Conservation (phyloP, 2,329 filamentous ascomycete species). For the Xylariaceae sp. region DNA sequence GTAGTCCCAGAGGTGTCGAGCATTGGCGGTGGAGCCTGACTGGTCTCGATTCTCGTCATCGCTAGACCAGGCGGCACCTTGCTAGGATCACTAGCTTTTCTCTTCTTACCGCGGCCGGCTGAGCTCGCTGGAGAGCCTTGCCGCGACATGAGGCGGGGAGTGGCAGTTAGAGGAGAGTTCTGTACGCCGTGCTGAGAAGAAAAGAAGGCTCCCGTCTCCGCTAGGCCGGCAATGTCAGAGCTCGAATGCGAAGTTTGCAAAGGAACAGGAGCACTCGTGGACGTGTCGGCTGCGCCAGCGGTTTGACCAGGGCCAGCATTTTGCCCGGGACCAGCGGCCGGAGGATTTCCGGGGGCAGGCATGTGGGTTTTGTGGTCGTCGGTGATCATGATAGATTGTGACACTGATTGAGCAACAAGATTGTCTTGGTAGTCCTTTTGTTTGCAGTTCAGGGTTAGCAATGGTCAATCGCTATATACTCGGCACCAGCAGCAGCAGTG, state of each 20-base stretch:
- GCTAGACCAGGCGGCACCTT: slow-evolving; percentile 67
- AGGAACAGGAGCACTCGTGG: no score
- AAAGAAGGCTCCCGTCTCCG: no score
- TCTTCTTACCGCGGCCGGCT: slow-evolving; percentile 67
- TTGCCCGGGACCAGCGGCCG: no score
- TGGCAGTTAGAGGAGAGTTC: slow-evolving; percentile 30
- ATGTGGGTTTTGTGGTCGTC: slow-evolving; percentile 90
- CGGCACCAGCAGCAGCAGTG: no score
- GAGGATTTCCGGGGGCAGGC: slow-evolving; percentile 9
- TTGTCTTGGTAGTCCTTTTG: slow-evolving; percentile 72
- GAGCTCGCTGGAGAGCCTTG: slow-evolving; percentile 63
- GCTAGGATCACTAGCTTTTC: slow-evolving; percentile 64
- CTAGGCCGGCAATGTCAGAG: no score
- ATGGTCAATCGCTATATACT: no score
- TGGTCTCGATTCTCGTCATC: slow-evolving; percentile 74
- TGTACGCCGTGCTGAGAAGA: no score
- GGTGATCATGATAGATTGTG: slow-evolving; percentile 89
- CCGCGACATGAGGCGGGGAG: slow-evolving; percentile 59
- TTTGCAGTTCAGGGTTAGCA: no score
- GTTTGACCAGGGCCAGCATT: no score
- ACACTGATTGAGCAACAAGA: slow-evolving; percentile 76
- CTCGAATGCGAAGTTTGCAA: no score
- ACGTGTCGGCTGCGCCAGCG: no score
- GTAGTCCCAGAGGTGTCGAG: slow-evolving; percentile 26
- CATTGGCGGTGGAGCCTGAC: slow-evolving; percentile 31